Base-by-base conservation (phyloP, 306 rosid genomes). In the Prinsepia uniflora region DNA sequence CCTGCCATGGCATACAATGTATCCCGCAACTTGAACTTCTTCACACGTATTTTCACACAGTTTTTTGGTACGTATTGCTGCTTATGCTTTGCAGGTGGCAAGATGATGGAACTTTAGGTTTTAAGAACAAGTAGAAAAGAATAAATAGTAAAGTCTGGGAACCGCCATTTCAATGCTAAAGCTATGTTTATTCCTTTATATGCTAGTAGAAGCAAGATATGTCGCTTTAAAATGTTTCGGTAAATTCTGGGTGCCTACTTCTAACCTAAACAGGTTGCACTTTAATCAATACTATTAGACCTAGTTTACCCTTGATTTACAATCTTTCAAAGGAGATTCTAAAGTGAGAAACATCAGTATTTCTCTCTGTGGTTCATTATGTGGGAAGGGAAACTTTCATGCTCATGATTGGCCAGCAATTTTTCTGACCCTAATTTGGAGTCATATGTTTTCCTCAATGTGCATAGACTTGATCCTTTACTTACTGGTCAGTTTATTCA, bases 31-130 rank as follows among this genome's bases (percentile, higher is more conserved):
- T 83, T 91, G 92, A 82, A 30, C 87, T 94, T 94, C 95, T 94
- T 94, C 87, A 91, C 99, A 0, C 89, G 97, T 74, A 94, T 94
- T 78, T 94, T 94, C 87, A 94, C 99, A 1, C 99, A 89, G 65
- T 91, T 94, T 83, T 89, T 87, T 50, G 99, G 99, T 94, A 85
- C 73, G 96, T 72, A 46, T 15, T 72, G 73, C 80, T 81, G 42
- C 12, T 39, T 64, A 24, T 46, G 15, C 59, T 14, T 61, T 75
- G 55, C 46, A 50, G 53, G 43, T 65, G 46, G 58, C 30, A 14
- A 24, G 72, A 58, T 69, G 58, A 54, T 76, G 36, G 24, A 62
- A 65, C 40, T 13, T 12, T 15, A 10, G 36, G 36, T 30, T 30
- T 4, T 1, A 8, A 24, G 7, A 3, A 5, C 24, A 24, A 66